Conservation (phyloP, 345 rosid genomes). For the Populus alba region DNA sequence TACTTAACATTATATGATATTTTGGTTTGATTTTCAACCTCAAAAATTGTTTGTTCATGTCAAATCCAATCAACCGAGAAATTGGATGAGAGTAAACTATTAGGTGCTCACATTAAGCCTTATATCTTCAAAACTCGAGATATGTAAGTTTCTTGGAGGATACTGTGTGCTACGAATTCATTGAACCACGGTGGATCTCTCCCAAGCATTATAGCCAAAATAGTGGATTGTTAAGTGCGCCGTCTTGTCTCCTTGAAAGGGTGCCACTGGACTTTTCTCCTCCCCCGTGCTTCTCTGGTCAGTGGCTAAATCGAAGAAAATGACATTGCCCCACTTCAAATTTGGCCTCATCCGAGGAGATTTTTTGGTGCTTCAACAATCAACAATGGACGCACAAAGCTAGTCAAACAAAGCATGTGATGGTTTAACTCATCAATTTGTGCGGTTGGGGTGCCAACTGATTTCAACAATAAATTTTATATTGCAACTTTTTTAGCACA, state of each 20-base stretch:
- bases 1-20: too few relatives aligned
- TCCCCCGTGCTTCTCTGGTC: not conserved
- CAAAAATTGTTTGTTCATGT: too few relatives aligned
- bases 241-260: constrained; percentile 13
- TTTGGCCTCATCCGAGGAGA: not conserved
- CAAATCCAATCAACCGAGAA: too few relatives aligned
- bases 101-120: too few relatives aligned
- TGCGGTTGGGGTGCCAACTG: not conserved
- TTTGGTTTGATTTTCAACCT: too few relatives aligned
- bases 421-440: not conserved
- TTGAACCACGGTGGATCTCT: not conserved
- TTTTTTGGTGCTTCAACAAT: not conserved
- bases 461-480: not conserved
- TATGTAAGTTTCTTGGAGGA: too few relatives aligned
- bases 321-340: not conserved
- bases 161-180: not conserved
- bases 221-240: not conserved
- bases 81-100: too few relatives aligned
- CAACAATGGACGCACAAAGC: not conserved
- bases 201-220: not conserved
- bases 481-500: not conserved
- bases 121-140: too few relatives aligned
- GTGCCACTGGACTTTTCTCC: not conserved
- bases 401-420: not conserved
- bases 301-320: too few relatives aligned